Percentiles rank a stretch among this genome's conserved stretches.
Evolutionary conservation across 768 basidiomycete species (phyloP).

Genomic region (Aureoboletus auriporus): DNA sequence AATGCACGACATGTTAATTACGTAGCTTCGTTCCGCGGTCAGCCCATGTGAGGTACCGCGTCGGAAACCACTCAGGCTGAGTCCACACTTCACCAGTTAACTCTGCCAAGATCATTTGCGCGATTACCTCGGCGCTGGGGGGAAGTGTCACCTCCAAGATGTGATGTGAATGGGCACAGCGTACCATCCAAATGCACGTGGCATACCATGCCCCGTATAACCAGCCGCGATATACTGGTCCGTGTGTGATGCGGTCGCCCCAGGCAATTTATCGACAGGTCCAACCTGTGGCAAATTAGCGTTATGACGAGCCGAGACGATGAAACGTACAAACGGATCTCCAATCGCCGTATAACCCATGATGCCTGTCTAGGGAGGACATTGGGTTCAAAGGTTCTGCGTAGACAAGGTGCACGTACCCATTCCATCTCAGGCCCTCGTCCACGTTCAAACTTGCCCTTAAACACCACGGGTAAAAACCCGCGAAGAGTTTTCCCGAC

Average conservation of each 20-base stretch:
- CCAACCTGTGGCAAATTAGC: constrained; percentile 46
- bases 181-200: constrained; percentile 65
- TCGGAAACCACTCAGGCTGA: constrained; percentile 61
- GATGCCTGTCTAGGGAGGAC: constrained; percentile 61
- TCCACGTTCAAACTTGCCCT: constrained; percentile 45
- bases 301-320: neutral
- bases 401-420: constrained; percentile 39
- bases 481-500: constrained; percentile 49
- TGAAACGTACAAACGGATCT: constrained; percentile 60
- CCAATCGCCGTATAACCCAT: constrained; percentile 65
- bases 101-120: constrained; percentile 53
- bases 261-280: constrained; percentile 40
- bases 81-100: constrained; percentile 43
- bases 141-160: too few species aligned
- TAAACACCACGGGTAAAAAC: constrained; percentile 59
- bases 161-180: neutral
- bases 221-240: constrained; percentile 75
- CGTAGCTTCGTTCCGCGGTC: neutral
- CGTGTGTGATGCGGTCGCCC: constrained; percentile 24
- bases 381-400: too few species aligned
- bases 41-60: constrained; percentile 43
- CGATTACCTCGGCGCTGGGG: constrained; percentile 57
- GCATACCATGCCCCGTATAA: constrained; percentile 79
- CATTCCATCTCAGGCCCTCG: constrained; percentile 75
- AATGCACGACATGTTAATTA: too few species aligned